phyloP scores from a whole-genome alignment of 257 asterid genomes.

The Nicotiana tomentosiformis region DNA sequence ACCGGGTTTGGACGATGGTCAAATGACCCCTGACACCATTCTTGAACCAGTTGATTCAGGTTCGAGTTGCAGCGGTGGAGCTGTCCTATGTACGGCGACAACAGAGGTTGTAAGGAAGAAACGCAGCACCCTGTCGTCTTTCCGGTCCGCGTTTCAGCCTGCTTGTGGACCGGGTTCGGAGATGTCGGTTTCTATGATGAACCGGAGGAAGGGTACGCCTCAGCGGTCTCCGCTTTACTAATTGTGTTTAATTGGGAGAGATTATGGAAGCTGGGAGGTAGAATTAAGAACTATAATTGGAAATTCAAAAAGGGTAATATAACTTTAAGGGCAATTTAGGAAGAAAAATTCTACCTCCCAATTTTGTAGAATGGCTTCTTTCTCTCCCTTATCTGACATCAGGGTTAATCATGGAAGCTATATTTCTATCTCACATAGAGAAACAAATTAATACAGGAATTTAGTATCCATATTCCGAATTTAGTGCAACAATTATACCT shows the following conservation, averaged over 20 bases:
- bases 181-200: slow-evolving; percentile 32
- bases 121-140: slow-evolving; percentile 26
- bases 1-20: slow-evolving; percentile 51
- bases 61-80: slow-evolving; percentile 35
- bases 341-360: slow-evolving; percentile 12
- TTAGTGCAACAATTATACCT: background rate
- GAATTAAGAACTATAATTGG: slow-evolving; percentile 28
- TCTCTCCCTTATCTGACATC: background rate
- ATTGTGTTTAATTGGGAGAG: slow-evolving; percentile 2
- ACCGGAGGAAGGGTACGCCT: slow-evolving; percentile 87
- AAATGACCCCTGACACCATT: slow-evolving; percentile 64
- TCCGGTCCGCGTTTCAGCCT: slow-evolving; percentile 30
- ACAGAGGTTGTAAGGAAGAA: slow-evolving; percentile 50
- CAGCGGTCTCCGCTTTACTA: slow-evolving; percentile 67
- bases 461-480: background rate
- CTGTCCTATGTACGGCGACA: slow-evolving; percentile 45
- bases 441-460: background rate
- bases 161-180: slow-evolving; percentile 28
- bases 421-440: slow-evolving; percentile 1
- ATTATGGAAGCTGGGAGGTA: slow-evolving; percentile 7
- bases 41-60: slow-evolving; percentile 49
- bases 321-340: slow-evolving; percentile 17
- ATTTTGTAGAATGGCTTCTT: slow-evolving; percentile 29
- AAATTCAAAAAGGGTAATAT: background rate
- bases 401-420: background rate